Evolutionary conservation across 2,329 filamentous ascomycete species (phyloP).

Genomic region (Acrocalymma vagum): DNA sequence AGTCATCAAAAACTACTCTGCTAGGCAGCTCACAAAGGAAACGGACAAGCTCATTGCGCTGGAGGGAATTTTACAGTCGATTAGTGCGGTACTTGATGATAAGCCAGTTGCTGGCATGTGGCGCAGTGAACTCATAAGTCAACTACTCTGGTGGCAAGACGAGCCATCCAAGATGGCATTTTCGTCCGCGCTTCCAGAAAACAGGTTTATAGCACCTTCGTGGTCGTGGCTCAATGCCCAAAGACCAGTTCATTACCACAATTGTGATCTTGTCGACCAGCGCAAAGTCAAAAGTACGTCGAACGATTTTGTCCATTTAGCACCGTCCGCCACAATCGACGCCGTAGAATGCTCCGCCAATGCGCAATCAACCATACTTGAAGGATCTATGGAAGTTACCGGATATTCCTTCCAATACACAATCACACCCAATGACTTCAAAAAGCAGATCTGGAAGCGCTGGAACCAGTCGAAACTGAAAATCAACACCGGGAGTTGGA

Average conservation of each 20-base stretch:
- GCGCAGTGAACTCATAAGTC: conserved; percentile 9
- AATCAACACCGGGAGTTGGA: conserved; percentile 5
- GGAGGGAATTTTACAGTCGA: conserved; percentile 11
- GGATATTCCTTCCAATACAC: conserved; percentile 8
- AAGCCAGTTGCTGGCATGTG: conserved; percentile 14
- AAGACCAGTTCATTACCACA: conserved; percentile 9
- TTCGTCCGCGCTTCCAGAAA: no score
- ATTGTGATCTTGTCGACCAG: conserved; percentile 16
- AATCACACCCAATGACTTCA: conserved; percentile 7
- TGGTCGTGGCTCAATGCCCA: conserved; percentile 15
- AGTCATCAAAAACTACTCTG: conserved; percentile 14
- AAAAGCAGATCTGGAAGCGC: conserved; percentile 5
- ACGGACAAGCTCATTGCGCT: conserved; percentile 14
- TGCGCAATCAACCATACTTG: not conserved
- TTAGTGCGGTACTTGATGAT: conserved; percentile 2
- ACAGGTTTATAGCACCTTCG: conserved; percentile 9
- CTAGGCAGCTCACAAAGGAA: conserved; percentile 6
- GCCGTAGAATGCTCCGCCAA: no score
- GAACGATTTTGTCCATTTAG: no score
- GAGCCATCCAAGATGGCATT: not conserved
- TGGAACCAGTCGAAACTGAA: conserved; percentile 5
- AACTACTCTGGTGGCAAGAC: conserved; percentile 12
- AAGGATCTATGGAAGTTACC: conserved; percentile 4
- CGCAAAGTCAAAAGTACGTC: no score
- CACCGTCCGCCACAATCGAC: not conserved